Evolutionary conservation across 2,329 filamentous ascomycete species (phyloP), one percentile per base, ranked within the genome.

Genomic region (Annulohypoxylon truncatum): DNA sequence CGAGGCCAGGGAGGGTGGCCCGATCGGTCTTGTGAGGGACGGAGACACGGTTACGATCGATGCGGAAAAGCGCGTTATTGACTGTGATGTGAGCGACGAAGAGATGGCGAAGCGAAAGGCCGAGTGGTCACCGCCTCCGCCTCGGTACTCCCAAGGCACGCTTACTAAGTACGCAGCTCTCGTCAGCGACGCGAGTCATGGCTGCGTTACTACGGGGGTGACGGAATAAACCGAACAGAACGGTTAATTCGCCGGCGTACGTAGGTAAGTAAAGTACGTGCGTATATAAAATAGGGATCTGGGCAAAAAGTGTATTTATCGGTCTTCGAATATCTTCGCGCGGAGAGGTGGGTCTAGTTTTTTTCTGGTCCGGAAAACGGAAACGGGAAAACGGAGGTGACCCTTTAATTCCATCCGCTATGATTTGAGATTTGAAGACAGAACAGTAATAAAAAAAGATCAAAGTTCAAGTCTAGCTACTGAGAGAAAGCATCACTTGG

Each of bases 21-120:
- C 93, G 1, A 96, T 97, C 67, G 93, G 87, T 12, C 84, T 97
- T 9, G 91, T 96, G n/a, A 79, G 86, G 72, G 90, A 97, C 71
- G 93, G 93, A 24, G 93, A 97, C 77, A 84, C 84, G 62, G 91
- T 97, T 71, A 88, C 89, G 51, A 96, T 97, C 65, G 92, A 97
- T 74, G 92, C 93, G 0, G 91, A 94, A 78, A 88, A 89, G 76
- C 87, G 87, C 46, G 84, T 87, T 84, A 85, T 89, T 52, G 78
- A 93, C 86, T 82, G 93, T 3, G 82, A 91, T 38, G 85, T 94
- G 6, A 82, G 87, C 12, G 85, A 91, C 20, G 85, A 85, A 60
- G 91, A 93, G 78, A 81, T 92, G 74, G 83, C 79, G 9, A 79
- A 79, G 74, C 82, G 90, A 62, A 81, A 82, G 70, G 81, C 83